phyloP scores from a whole-genome alignment of 108 stramenopile species.

The Pinguiococcus pyrenoidosus region DNA sequence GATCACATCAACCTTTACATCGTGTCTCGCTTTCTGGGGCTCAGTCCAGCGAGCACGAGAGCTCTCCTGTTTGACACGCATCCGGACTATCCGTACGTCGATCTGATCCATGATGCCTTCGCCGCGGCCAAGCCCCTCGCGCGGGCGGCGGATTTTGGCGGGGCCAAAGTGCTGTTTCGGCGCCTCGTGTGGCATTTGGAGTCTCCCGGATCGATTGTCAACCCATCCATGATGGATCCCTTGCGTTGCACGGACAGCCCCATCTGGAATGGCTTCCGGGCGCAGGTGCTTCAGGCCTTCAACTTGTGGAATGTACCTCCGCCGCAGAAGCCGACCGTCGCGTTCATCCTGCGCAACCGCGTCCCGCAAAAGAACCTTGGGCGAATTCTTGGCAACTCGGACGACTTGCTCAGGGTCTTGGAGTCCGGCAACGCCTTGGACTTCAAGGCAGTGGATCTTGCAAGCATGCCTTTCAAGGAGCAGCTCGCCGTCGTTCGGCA shows the following conservation, averaged over 20 bases:
- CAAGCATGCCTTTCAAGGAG: background rate
- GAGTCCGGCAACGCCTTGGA: slow-evolving; percentile 4
- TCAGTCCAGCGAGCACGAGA: background rate
- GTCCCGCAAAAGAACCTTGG: slow-evolving; percentile 2
- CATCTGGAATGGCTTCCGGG: slow-evolving; percentile 3
- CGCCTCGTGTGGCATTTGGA: slow-evolving; percentile 16
- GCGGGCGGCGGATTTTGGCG: background rate
- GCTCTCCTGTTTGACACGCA: slow-evolving; percentile 13
- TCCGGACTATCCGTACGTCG: slow-evolving; percentile 7
- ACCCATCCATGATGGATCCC: slow-evolving; percentile 21
- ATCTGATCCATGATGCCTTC: slow-evolving; percentile 8
- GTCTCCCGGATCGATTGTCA: slow-evolving; percentile 17
- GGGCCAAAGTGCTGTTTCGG: background rate
- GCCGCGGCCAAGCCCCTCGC: background rate
- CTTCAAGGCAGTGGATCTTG: slow-evolving; percentile 10
- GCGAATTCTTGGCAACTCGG: slow-evolving; percentile 3
- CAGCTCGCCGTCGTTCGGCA: slow-evolving; percentile 9
- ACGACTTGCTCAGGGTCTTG: background rate
- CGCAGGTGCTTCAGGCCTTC: slow-evolving; percentile 8
- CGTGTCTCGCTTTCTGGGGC: background rate
- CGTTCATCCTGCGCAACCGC: slow-evolving; percentile 1
- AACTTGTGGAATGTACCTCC: slow-evolving; percentile 7
- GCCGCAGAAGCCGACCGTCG: slow-evolving; percentile 4
- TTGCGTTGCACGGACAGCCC: background rate
- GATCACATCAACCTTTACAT: slow-evolving; percentile 15